Evolutionary conservation across 345 rosid genomes (phyloP).

Genomic region (Ricinus communis): DNA sequence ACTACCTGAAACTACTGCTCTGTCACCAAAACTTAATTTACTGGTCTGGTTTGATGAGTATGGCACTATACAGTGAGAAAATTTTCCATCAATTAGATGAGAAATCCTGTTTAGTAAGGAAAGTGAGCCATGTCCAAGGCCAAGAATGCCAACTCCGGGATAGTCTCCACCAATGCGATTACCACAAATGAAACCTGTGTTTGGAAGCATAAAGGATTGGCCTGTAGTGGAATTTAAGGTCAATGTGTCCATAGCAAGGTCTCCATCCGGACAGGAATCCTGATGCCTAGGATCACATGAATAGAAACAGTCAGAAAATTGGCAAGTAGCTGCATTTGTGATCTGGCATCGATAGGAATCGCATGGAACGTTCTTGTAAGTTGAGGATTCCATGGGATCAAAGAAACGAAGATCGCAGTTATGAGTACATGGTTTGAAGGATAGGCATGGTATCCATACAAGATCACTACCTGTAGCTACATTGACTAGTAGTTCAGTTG

Average conservation of each 20-base stretch:
- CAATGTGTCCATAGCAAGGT: slow-evolving; percentile 13
- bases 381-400: slow-evolving; percentile 23
- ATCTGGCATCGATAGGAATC: slow-evolving; percentile 25
- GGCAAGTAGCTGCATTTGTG: background rate
- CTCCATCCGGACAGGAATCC: slow-evolving; percentile 2
- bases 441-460: slow-evolving; percentile 41
- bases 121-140: slow-evolving; percentile 3
- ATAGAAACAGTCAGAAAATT: background rate
- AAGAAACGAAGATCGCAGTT: slow-evolving; percentile 36
- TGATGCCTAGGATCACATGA: background rate
- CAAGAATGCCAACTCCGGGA: background rate
- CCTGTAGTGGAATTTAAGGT: slow-evolving; percentile 6
- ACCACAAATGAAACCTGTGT: slow-evolving; percentile 8
- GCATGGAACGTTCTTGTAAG: slow-evolving; percentile 37
- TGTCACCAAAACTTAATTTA: background rate
- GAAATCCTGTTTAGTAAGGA: background rate
- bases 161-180: background rate
- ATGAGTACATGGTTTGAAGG: slow-evolving; percentile 34
- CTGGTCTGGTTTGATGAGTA: background rate
- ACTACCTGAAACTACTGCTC: background rate
- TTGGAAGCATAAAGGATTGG: background rate
- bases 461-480: slow-evolving; percentile 40
- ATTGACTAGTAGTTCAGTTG: slow-evolving; percentile 12
- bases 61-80: slow-evolving; percentile 12
- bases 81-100: background rate